phyloP scores from a whole-genome alignment of 2,329 filamentous ascomycete species.

The Harringtonia lauricola region DNA sequence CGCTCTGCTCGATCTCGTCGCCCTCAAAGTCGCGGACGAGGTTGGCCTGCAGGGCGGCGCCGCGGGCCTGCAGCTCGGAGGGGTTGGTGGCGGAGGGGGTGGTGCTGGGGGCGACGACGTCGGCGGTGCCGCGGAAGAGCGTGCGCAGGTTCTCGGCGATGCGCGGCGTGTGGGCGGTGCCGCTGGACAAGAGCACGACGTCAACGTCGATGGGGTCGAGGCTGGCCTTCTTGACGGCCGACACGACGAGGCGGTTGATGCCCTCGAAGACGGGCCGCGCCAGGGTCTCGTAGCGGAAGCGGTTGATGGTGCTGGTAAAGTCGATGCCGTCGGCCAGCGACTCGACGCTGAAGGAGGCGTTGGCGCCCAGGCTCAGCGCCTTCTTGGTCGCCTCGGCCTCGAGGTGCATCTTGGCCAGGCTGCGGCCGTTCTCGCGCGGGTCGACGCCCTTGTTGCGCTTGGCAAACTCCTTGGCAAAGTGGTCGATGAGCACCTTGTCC shows the following conservation, averaged over 20 bases:
- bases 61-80: slow-evolving; percentile 77
- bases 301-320: slow-evolving; percentile 85
- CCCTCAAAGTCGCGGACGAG: slow-evolving; percentile 90
- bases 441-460: slow-evolving; percentile 86
- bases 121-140: slow-evolving; percentile 72
- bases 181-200: slow-evolving; percentile 87
- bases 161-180: slow-evolving; percentile 86
- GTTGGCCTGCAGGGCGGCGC: slow-evolving; percentile 89
- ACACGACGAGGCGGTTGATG: slow-evolving; percentile 75
- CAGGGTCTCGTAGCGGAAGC: slow-evolving; percentile 84
- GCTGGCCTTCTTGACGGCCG: slow-evolving; percentile 81
- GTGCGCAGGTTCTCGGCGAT: slow-evolving; percentile 69
- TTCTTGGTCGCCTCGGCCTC: slow-evolving; percentile 91
- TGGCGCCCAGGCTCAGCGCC: slow-evolving; percentile 76
- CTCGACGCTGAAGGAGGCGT: slow-evolving; percentile 88
- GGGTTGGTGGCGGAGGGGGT: slow-evolving; percentile 75
- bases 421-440: slow-evolving; percentile 68
- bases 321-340: slow-evolving; percentile 81
- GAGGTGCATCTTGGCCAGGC: slow-evolving; percentile 82
- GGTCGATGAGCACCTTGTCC: slow-evolving; percentile 84
- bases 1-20: slow-evolving; percentile 90
- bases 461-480: slow-evolving; percentile 97
- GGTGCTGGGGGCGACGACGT: slow-evolving; percentile 75
- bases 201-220: slow-evolving; percentile 88
- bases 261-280: slow-evolving; percentile 77